Percentiles rank a stretch among this genome's conserved stretches.
phyloP scores from a whole-genome alignment of 768 basidiomycete species.

The Phylloporus arenicola region DNA sequence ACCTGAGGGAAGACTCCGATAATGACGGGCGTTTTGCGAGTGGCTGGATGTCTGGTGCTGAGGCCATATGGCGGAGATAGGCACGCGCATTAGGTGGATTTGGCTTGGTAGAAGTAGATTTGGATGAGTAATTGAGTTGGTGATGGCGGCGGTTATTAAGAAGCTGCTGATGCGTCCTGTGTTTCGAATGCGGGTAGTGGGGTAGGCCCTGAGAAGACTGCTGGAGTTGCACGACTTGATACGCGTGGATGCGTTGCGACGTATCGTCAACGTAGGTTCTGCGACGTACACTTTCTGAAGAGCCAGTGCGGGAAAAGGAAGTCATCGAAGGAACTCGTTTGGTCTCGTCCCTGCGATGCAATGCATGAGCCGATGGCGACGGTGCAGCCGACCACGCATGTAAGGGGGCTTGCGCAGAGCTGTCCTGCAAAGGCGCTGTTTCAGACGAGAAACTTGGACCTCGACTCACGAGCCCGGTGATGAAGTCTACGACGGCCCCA shows the following conservation, averaged over 20 bases:
- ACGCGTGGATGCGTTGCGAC: slow-evolving; percentile 4
- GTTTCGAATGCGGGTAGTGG: slow-evolving; percentile 20
- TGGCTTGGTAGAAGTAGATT: slow-evolving; percentile 16
- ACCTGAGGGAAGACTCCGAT: slow-evolving; percentile 29
- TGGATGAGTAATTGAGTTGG: slow-evolving; percentile 22
- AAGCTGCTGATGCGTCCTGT: slow-evolving; percentile 13
- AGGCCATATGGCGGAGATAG: slow-evolving; percentile 73
- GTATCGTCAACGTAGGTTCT: slow-evolving; percentile 12
- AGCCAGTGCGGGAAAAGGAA: slow-evolving; percentile 16
- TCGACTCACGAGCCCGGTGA: slow-evolving; percentile 51
- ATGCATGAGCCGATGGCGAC: slow-evolving; percentile 20
- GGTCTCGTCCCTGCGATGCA: slow-evolving; percentile 6
- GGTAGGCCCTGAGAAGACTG: slow-evolving; percentile 22
- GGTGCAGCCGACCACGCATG: slow-evolving; percentile 21
- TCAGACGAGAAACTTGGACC: slow-evolving; percentile 20
- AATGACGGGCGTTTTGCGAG: slow-evolving; percentile 29
- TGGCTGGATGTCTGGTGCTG: slow-evolving; percentile 43
- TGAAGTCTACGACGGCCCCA: slow-evolving; percentile 57
- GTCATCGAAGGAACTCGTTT: slow-evolving; percentile 11
- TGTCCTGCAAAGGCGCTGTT: slow-evolving; percentile 7
- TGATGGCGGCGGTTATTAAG: slow-evolving; percentile 21
- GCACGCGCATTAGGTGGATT: slow-evolving; percentile 50
- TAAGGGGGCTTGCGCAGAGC: background rate
- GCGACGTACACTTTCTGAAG: slow-evolving; percentile 19
- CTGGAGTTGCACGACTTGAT: slow-evolving; percentile 14